phyloP scores from a whole-genome alignment of 306 rosid genomes.

The Adenanthera pavonina region DNA sequence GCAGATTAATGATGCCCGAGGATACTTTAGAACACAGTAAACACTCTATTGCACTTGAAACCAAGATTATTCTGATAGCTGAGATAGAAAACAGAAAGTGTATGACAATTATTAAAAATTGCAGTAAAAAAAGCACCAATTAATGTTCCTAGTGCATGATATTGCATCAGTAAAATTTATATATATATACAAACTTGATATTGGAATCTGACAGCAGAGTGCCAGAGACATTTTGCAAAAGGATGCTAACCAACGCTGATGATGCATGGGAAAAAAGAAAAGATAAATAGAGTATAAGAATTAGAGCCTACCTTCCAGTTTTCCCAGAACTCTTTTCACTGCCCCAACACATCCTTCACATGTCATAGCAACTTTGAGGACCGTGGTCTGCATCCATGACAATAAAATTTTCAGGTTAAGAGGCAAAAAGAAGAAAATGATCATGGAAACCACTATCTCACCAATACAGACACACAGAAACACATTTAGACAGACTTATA shows the following conservation, averaged over 20 bases:
- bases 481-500: neutral
- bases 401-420: neutral
- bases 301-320: slow-evolving; percentile 72
- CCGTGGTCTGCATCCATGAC: slow-evolving; percentile 69
- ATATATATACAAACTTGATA: neutral
- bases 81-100: neutral
- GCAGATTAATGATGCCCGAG: neutral
- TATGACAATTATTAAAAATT: neutral
- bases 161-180: neutral
- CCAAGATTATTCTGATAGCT: neutral
- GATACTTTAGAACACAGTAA: neutral
- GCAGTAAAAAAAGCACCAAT: neutral
- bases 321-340: slow-evolving; percentile 88
- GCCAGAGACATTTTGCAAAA: neutral
- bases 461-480: neutral
- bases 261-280: neutral
- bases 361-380: slow-evolving; percentile 93
- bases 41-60: neutral
- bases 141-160: neutral
- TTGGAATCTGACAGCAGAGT: slow-evolving; percentile 10
- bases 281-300: neutral
- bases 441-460: neutral
- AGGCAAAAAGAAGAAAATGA: slow-evolving; percentile 3
- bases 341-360: slow-evolving; percentile 94
- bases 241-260: neutral